phyloP scores from a whole-genome alignment of 768 basidiomycete species.

The Trametes gibbosa region DNA sequence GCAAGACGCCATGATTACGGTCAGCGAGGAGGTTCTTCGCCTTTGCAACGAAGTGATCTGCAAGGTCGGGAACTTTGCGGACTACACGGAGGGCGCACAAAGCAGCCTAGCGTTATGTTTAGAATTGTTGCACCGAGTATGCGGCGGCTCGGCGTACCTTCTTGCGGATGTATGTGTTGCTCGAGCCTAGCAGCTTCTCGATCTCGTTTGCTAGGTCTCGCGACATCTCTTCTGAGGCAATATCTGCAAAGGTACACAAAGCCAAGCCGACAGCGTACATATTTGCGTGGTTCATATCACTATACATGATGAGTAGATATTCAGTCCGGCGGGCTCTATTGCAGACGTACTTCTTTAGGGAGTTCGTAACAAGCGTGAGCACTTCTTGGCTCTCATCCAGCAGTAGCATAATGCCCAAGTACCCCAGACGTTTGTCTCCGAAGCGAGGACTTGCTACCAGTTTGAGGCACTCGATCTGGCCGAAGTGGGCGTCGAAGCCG shows the following conservation, averaged over 20 bases:
- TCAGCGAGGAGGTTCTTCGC: constrained; percentile 91
- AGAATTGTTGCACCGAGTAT: neutral
- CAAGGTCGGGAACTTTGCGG: constrained; percentile 93
- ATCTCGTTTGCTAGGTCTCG: constrained; percentile 97
- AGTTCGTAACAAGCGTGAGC: constrained; percentile 95
- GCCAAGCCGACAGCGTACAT: constrained; percentile 98
- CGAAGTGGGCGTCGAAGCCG: constrained; percentile 97
- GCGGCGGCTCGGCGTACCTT: constrained; percentile 56
- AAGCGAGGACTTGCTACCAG: constrained; percentile 94
- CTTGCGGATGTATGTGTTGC: constrained; percentile 98
- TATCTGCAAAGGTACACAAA: constrained; percentile 97
- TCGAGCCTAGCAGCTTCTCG: constrained; percentile 94
- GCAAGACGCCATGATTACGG: constrained; percentile 93
- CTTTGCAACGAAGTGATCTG: constrained; percentile 87
- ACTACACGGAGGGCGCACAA: constrained; percentile 93
- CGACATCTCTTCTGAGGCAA: constrained; percentile 99
- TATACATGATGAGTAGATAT: constrained; percentile 34
- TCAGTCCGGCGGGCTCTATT: neutral
- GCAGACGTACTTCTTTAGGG: constrained; percentile 84
- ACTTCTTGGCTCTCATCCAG: constrained; percentile 98
- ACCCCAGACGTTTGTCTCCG: constrained; percentile 93
- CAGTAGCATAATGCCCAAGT: constrained; percentile 96
- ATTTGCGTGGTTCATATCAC: constrained; percentile 99
- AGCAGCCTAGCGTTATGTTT: constrained; percentile 61
- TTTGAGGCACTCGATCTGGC: constrained; percentile 96